phyloP scores from a whole-genome alignment of 176 grass and related monocot species.

The Cenchrus americanus region DNA sequence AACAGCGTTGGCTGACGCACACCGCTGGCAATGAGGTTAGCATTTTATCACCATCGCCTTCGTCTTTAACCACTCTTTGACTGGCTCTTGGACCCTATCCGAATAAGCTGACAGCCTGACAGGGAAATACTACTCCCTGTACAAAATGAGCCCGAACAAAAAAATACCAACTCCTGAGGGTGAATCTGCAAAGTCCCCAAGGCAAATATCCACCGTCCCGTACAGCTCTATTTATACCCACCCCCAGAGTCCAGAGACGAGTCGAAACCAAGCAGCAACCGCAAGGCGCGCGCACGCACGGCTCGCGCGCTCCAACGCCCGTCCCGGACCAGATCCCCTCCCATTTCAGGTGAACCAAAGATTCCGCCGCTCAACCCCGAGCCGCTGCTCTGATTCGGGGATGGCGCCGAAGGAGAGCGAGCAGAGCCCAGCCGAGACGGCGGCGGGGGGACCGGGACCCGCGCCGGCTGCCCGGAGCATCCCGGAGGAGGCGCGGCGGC shows the following conservation, averaged over 20 bases:
- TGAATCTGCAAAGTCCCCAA: slow-evolving; percentile 44
- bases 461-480: slow-evolving; percentile 48
- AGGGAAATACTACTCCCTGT: neutral
- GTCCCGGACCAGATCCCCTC: slow-evolving; percentile 29
- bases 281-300: slow-evolving; percentile 29
- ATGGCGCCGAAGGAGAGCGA: slow-evolving; percentile 73
- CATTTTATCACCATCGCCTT: too few relatives aligned
- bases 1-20: neutral
- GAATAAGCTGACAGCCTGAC: neutral
- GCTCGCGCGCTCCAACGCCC: slow-evolving; percentile 4
- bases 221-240: slow-evolving; percentile 38
- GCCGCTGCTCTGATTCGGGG: slow-evolving; percentile 23
- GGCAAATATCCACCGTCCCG: neutral
- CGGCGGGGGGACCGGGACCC: neutral
- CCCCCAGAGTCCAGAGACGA: neutral
- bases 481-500: slow-evolving; percentile 78
- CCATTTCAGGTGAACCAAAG: slow-evolving; percentile 39
- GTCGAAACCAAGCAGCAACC: slow-evolving; percentile 15
- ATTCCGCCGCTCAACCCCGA: slow-evolving; percentile 32
- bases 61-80: neutral
- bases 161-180: neutral
- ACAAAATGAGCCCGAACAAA: neutral
- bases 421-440: neutral
- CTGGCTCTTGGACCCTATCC: neutral
- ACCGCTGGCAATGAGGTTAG: too few relatives aligned